Base-by-base conservation (phyloP, 371 early-diverging fungal species). In the Polyrhizophydium stewartii region DNA sequence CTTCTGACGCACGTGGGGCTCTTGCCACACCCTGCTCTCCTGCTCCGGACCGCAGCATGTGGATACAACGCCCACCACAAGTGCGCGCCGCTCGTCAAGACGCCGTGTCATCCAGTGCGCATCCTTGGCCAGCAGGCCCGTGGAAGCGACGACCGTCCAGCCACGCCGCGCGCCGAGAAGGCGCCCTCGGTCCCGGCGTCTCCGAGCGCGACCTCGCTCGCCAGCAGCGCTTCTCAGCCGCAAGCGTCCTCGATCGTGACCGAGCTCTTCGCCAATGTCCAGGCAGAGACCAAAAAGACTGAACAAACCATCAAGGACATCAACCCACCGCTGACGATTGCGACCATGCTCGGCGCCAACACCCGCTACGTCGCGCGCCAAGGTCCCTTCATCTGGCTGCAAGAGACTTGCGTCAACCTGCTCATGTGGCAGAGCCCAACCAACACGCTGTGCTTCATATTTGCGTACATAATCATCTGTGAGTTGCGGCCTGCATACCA, bases 401-500 rank as follows among this genome's bases (percentile, higher is more conserved):
- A 78, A 38, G 70, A 76, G 21, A 57, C 59, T 2, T 31, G 73
- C 45, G 58, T 58, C n/a, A 69, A 67, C 22, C 46, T 82, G n/a
- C 22, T 82, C 55, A 63, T 69, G n/a, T 82, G 83, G 83, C 62
- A 67, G 43, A 72, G 72, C 40, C 60, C 68, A 21, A n/a, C 72
- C 19, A 65, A 63, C 45, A 72, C 79, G 17, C 25, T 70, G 25
- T 35, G 71, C 30, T 59, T 65, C 21, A 38, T 79, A 25, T 22
- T 68, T 21, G 50, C 32, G 28, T 75, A 67, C 65, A 61, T 74
- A 25, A 45, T 70, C 38, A 17, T 79, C 1, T 76, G 74, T 74
- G 35, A 70, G 70, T 70, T 17, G 25, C 10, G 19, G 13, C 33
- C 21, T 19, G 16, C 32, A 9, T 32, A 19, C 21, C 32, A 28